Evolutionary conservation across 352 stramenopile genomes (phyloP), one percentile per base, ranked within the genome.

Genomic region (Phytophthora melonis): DNA sequence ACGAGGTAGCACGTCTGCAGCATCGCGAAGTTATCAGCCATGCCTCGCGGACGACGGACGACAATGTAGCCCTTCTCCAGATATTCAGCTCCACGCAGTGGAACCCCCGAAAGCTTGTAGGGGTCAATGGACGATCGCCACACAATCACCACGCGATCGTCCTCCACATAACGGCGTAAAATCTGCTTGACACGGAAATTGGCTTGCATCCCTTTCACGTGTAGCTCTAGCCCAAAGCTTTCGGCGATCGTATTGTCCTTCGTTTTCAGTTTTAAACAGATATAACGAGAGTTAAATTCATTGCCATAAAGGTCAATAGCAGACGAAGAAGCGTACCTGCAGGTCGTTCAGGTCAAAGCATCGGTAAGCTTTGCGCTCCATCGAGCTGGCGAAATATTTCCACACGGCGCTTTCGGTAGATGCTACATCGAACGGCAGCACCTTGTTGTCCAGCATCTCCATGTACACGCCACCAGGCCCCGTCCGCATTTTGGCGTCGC

Each of bases 141-240:
- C n/a, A 86, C 81, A 49, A 90, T 78, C 32, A 90, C 75, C 21
- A 86, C 68, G 45, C 79, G 79, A 16, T 83, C 77, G 39, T 72
- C 47, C 47, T 89, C 79, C 19, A 80, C 66, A 52, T 85, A 86
- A 0, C 80, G 76, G 4, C 80, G 75, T 11, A 83, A 50, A 30
- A 88, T 76, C 58, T 90, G 79, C 64, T 89, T 81, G 39, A 89
- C 74, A 2, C 72, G 75, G 73, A 89, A 89, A 54, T 81, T 66
- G 11, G 79, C 79, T 27, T 78, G 70, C 9, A 73, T 88, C 30
- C 74, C 73, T 50, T 89, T 89, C 11, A 70, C 79, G 10, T 83
- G 61, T 61, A 89, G 60, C 75, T 89, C 76, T 19, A 90, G 67
- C 25, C 75, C 70, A 57, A 86, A 83, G 63, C 78, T 84, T 63